Evolutionary conservation across 805 yeast genomes (phyloP).

Genomic region (Saccharomycopsis guyanensis): DNA sequence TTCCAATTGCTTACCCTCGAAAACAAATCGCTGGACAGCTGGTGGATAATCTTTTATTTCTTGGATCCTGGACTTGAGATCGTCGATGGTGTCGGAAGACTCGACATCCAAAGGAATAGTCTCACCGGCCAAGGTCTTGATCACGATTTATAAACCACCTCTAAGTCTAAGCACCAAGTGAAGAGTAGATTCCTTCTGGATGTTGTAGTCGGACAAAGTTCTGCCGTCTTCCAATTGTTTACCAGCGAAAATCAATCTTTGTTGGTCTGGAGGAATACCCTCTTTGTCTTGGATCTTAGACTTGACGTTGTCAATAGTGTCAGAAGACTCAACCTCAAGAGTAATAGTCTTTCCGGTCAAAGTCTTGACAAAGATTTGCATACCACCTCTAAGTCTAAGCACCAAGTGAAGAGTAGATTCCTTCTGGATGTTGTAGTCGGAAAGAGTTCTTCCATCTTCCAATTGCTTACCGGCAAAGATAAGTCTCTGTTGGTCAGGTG

Average conservation of each 20-base stretch:
- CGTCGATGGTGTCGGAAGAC: too few species aligned
- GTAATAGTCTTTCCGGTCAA: slow-evolving; percentile 58
- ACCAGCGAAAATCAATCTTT: slow-evolving; percentile 64
- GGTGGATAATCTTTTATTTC: too few species aligned
- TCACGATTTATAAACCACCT: slow-evolving; percentile 51
- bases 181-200: slow-evolving; percentile 62
- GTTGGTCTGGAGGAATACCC: slow-evolving; percentile 69
- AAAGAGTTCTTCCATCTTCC: slow-evolving; percentile 64
- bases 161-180: slow-evolving; percentile 68
- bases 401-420: slow-evolving; percentile 67
- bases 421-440: slow-evolving; percentile 67
- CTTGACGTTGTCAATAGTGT: slow-evolving; percentile 55
- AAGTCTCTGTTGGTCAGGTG: slow-evolving; percentile 65
- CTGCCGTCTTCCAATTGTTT: slow-evolving; percentile 67
- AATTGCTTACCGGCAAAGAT: slow-evolving; percentile 67
- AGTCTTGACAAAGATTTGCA: slow-evolving; percentile 39
- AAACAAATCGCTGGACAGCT: too few species aligned
- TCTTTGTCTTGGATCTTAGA: slow-evolving; percentile 62
- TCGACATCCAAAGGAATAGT: too few species aligned
- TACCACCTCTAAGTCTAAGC: slow-evolving; percentile 68
- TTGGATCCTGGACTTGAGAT: too few species aligned
- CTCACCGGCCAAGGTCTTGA: too few species aligned
- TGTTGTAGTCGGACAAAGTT: slow-evolving; percentile 64
- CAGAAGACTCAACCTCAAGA: slow-evolving; percentile 53
- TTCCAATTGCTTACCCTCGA: too few species aligned